phyloP scores from a whole-genome alignment of 2,329 filamentous ascomycete genomes.

The Gyromitra esculenta region DNA sequence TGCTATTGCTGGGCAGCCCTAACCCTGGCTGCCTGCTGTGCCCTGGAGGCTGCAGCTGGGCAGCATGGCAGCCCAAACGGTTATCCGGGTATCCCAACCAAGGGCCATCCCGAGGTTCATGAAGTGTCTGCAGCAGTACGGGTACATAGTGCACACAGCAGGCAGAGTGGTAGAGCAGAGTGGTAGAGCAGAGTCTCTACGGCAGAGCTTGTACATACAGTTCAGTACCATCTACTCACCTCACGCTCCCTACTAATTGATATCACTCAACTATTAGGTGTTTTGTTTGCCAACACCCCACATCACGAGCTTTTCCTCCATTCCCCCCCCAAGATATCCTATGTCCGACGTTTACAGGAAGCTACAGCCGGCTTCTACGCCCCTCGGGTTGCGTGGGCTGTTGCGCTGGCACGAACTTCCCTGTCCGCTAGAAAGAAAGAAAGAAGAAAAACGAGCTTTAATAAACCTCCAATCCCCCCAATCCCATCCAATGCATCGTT shows the following conservation, averaged over 20 bases:
- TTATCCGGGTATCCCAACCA: not conserved
- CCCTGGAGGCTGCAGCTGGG: not conserved
- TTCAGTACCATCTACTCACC: slow-evolving; percentile 3
- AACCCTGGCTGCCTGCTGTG: not conserved
- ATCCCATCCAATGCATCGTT: slow-evolving; percentile 37
- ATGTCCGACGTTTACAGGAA: slow-evolving; percentile 23
- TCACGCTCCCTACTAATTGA: not conserved
- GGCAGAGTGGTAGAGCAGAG: not conserved
- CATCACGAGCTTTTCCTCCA: slow-evolving; percentile 33
- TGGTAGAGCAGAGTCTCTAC: not conserved
- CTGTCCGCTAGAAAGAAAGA: slow-evolving; percentile 2
- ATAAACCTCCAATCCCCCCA: slow-evolving; percentile 37
- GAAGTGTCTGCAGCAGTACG: slow-evolving; percentile 13
- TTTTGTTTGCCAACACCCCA: slow-evolving; percentile 29
- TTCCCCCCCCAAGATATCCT: slow-evolving; percentile 4
- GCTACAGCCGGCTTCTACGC: slow-evolving; percentile 27
- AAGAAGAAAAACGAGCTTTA: slow-evolving; percentile 16
- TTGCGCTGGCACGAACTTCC: slow-evolving; percentile 45
- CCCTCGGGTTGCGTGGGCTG: slow-evolving; percentile 30
- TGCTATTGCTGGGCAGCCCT: slow-evolving; percentile 24
- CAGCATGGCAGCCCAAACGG: not conserved
- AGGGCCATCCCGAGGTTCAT: not conserved
- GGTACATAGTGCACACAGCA: no score
- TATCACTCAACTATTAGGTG: not conserved
- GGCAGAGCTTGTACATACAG: no score